These are phyloP conservation scores for Paraconiothyrium sp. DNA, from an alignment of 2,329 filamentous ascomycete genomes.

Conservation along the genomic window DNA sequence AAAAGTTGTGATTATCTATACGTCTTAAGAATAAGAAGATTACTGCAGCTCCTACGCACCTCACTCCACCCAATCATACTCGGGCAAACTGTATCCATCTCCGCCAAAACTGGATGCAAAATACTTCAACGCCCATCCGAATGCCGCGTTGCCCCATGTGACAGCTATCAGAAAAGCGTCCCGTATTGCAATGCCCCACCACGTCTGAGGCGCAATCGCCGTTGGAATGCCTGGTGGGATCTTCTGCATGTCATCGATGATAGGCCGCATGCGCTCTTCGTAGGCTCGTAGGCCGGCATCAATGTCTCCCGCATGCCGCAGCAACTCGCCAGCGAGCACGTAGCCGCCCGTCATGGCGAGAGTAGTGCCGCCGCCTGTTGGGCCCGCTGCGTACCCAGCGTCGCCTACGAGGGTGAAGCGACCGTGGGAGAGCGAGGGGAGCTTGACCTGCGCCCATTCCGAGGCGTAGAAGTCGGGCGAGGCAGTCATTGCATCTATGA, in stretches of 20 bases:
- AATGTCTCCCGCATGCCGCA: constrained; percentile 18
- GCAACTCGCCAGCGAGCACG: constrained; percentile 45
- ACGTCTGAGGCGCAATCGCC: constrained; percentile 28
- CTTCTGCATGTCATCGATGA: constrained; percentile 28
- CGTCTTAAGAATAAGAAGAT: too few relatives aligned
- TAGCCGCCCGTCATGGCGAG: constrained; percentile 48
- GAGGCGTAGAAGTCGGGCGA: constrained; percentile 55
- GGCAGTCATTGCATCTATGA: constrained; percentile 48
- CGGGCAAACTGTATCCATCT: constrained; percentile 49
- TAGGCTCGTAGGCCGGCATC: constrained; percentile 22
- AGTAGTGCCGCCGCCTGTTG: constrained; percentile 27
- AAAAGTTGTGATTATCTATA: too few relatives aligned
- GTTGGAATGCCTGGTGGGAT: constrained; percentile 18
- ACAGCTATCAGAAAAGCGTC: constrained; percentile 55
- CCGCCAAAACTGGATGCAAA: constrained; percentile 44
- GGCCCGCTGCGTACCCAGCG: constrained; percentile 44
- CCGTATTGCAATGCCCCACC: constrained; percentile 49
- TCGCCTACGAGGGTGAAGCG: constrained; percentile 48
- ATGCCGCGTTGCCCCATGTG: constrained; percentile 48
- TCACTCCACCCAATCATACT: constrained; percentile 47
- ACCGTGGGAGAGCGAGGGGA: constrained; percentile 37
- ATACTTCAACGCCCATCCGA: constrained; percentile 35
- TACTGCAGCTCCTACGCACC: too few relatives aligned
- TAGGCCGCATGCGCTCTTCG: constrained; percentile 25
- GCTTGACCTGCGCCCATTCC: constrained; percentile 42